phyloP scores from a whole-genome alignment of 768 basidiomycete species.

The Lentinus brumalis region DNA sequence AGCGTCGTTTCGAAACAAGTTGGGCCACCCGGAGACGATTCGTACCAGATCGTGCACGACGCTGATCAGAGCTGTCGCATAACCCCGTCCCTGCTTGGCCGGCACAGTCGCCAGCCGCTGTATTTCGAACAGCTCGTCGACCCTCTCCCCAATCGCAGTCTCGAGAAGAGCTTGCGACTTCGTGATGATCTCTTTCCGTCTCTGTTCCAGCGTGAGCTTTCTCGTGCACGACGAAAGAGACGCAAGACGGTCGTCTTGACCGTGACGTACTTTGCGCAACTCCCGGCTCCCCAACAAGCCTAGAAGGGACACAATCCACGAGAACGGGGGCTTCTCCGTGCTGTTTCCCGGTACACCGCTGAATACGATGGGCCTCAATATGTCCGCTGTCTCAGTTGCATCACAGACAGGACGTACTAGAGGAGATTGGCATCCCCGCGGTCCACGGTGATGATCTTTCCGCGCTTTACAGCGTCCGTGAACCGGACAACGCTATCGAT shows the following conservation, averaged over 20 bases:
- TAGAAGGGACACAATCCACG: background rate
- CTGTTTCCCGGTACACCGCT: background rate
- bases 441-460: background rate
- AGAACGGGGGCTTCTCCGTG: background rate
- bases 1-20: background rate
- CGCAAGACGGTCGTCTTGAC: background rate
- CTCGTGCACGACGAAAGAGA: background rate
- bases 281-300: background rate
- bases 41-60: background rate
- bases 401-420: background rate
- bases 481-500: too few species aligned
- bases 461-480: too few species aligned
- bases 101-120: background rate
- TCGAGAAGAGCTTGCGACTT: background rate
- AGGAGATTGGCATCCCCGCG: background rate
- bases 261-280: background rate
- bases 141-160: background rate
- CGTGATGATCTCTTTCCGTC: background rate
- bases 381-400: background rate
- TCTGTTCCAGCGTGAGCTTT: background rate
- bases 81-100: slow-evolving; percentile 6
- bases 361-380: background rate
- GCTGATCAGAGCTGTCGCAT: background rate
- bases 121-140: background rate
- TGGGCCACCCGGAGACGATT: too few species aligned